Percentiles rank a stretch among this genome's conserved stretches.
phyloP scores from a whole-genome alignment of 2,329 filamentous ascomycete species.

The Paradendryphiella salina region DNA sequence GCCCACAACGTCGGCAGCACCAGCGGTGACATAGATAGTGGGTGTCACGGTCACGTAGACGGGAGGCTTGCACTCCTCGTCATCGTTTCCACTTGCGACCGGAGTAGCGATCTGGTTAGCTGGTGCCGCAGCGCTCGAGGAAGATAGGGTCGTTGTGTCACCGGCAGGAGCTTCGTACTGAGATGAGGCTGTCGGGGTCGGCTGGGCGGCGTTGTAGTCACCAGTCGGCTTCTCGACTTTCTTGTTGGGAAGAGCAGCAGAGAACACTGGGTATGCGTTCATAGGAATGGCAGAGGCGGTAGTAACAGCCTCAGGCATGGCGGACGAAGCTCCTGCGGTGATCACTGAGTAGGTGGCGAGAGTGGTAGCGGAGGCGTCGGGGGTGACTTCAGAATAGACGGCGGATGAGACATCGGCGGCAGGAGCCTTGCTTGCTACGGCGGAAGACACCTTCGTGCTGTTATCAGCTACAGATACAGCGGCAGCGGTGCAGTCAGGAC shows the following conservation, averaged over 20 bases:
- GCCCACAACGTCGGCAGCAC: conserved; percentile 16
- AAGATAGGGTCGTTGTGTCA: background rate
- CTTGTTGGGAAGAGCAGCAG: conserved; percentile 22
- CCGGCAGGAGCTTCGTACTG: conserved; percentile 1
- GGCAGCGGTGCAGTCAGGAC: conserved; percentile 32
- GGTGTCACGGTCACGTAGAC: conserved; percentile 35
- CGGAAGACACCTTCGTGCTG: conserved; percentile 2
- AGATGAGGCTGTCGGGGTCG: conserved; percentile 5
- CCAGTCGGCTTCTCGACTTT: background rate
- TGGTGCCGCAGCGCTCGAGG: conserved; percentile 12
- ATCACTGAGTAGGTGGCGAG: background rate
- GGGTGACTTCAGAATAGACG: background rate
- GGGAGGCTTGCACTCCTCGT: conserved; percentile 27
- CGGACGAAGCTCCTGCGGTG: background rate
- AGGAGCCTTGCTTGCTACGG: conserved; percentile 5
- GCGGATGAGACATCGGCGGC: conserved; percentile 2
- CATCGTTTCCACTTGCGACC: background rate
- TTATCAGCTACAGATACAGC: conserved; percentile 11
- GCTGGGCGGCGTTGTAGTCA: conserved; percentile 5
- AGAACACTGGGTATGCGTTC: conserved; percentile 5
- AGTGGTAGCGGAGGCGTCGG: background rate
- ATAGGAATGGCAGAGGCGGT: background rate
- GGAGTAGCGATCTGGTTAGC: conserved; percentile 13
- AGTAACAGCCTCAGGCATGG: conserved; percentile 11
- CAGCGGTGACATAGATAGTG: conserved; percentile 32